These are phyloP conservation scores for Neoascochyta sp. DNA, from an alignment of 2,329 filamentous ascomycete genomes.

Conservation along the genomic window DNA sequence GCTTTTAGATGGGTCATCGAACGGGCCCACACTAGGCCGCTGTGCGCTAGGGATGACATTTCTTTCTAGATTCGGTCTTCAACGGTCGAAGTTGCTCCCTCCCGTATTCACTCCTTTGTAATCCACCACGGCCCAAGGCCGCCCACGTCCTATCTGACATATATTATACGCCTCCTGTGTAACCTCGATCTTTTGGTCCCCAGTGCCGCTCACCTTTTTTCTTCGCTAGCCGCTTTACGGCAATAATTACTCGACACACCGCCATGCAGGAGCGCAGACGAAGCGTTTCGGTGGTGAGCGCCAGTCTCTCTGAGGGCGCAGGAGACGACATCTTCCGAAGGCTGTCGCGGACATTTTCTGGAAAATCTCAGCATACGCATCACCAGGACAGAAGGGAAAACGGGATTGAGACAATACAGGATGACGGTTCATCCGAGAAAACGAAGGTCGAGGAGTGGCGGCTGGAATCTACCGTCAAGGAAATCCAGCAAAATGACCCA, in stretches of 20 bases:
- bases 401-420: constrained; percentile 4
- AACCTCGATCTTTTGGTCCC: neutral
- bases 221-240: neutral
- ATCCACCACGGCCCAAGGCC: constrained; percentile 1
- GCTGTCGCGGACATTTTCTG: constrained; percentile 17
- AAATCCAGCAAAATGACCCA: constrained; percentile 14
- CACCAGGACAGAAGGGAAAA: constrained; percentile 7
- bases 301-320: constrained; percentile 6
- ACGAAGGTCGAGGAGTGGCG: constrained; percentile 22
- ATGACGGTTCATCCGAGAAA: constrained; percentile 9
- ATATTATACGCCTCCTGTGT: neutral
- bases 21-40: too few relatives aligned
- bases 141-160: constrained; percentile 1
- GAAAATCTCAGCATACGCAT: constrained; percentile 12
- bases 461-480: constrained; percentile 18
- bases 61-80: constrained; percentile 1
- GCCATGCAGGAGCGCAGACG: constrained; percentile 8
- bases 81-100: neutral
- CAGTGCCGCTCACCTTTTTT: neutral
- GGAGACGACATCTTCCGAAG: constrained; percentile 14
- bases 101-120: constrained; percentile 1
- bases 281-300: constrained; percentile 5
- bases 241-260: neutral
- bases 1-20: too few relatives aligned
- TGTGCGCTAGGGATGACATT: too few relatives aligned